Conservation (phyloP, 768 basidiomycete genomes). For the Amylocystis lapponica region DNA sequence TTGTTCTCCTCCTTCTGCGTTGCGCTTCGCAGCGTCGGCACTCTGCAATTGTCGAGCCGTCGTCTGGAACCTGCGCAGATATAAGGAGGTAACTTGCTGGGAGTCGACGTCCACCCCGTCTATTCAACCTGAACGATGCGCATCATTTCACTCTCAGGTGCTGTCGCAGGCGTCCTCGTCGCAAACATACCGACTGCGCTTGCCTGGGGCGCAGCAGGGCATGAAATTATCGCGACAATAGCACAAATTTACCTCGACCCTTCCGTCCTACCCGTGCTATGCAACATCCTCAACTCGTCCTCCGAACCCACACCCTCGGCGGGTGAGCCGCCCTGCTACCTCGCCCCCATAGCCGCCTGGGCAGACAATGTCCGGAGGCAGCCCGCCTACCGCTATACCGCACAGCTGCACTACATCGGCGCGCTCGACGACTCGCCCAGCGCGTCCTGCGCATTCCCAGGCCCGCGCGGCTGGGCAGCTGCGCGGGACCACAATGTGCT, state of each 20-base stretch:
- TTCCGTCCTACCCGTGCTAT: constrained; percentile 56
- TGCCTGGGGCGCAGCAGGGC: constrained; percentile 54
- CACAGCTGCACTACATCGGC: constrained; percentile 69
- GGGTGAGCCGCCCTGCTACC: constrained; percentile 49
- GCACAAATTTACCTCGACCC: constrained; percentile 90
- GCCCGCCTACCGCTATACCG: constrained; percentile 59
- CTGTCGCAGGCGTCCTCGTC: constrained; percentile 7
- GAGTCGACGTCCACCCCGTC: too few relatives aligned
- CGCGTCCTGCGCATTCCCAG: constrained; percentile 72
- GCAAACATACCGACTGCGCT: constrained; percentile 38
- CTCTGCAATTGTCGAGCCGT: too few relatives aligned
- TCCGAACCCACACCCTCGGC: not conserved
- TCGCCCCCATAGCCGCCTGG: constrained; percentile 85
- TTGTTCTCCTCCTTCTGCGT: too few relatives aligned
- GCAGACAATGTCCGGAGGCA: constrained; percentile 62
- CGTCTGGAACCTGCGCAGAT: too few relatives aligned
- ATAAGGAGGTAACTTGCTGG: too few relatives aligned
- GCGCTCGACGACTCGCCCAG: constrained; percentile 74
- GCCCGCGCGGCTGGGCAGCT: constrained; percentile 68
- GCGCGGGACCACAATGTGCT: constrained; percentile 58
- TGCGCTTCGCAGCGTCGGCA: too few relatives aligned
- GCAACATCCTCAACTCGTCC: constrained; percentile 56
- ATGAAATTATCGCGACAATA: constrained; percentile 91
- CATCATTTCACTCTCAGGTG: constrained; percentile 8
- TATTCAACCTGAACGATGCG: constrained; percentile 16